Conservation (phyloP, 129 eudicot genomes). For the Artemisia tridentata region DNA sequence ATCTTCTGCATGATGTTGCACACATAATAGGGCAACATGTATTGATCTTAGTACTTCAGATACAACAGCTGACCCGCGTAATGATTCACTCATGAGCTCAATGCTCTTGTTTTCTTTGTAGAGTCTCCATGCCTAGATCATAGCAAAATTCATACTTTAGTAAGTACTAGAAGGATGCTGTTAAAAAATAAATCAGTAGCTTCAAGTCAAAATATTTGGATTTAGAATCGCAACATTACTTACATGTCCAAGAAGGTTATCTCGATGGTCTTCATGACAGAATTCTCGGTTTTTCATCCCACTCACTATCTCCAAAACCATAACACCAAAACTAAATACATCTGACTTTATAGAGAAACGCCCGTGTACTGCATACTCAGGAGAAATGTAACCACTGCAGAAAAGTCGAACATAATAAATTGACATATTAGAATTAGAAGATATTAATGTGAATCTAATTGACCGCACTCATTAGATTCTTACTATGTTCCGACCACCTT, state of each 20-base stretch:
- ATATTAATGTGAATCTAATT: neutral
- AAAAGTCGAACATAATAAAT: neutral
- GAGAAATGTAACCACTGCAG: conserved; percentile 24
- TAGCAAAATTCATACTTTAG: neutral
- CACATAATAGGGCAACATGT: conserved; percentile 47
- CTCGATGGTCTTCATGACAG: conserved; percentile 14
- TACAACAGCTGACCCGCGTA: neutral
- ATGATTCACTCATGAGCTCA: conserved; percentile 12
- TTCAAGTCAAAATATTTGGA: neutral
- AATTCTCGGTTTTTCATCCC: conserved; percentile 25
- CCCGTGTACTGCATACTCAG: conserved; percentile 27
- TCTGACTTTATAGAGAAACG: conserved; percentile 23
- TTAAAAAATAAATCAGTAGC: too few relatives aligned
- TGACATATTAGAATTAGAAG: neutral
- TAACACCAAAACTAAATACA: conserved; percentile 24
- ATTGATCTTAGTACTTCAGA: conserved; percentile 22
- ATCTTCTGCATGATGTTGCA: conserved; percentile 43
- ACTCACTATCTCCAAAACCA: conserved; percentile 22
- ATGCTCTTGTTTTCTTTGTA: conserved; percentile 14
- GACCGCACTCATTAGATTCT: neutral
- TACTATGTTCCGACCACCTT: conserved; percentile 32
- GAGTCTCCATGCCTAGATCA: conserved; percentile 23
- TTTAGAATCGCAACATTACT: neutral
- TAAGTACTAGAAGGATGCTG: neutral
- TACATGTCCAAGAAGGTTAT: conserved; percentile 30